Base-by-base conservation (phyloP, 176 grass and related monocot genomes). In the Dendrocalamus sinicus region DNA sequence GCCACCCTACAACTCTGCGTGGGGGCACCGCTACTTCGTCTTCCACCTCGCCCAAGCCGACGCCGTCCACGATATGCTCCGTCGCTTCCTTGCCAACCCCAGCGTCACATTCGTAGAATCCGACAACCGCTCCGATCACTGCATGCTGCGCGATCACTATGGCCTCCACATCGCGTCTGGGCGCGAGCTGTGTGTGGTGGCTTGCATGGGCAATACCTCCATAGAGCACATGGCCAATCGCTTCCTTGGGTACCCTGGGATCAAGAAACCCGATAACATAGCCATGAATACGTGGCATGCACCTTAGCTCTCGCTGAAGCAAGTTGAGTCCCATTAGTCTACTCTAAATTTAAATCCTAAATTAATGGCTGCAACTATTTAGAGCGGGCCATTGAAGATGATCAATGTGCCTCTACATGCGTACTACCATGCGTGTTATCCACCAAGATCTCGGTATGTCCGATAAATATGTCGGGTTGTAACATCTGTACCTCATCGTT, bases 1-100 rank as follows among this genome's bases (percentile, higher is more conserved):
- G 65, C 70, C 76, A 90, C 81, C 15, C 73, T 93, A 10, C 81
- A 93, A 66, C 81, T 93, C 82, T 93, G 77, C 85, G 69, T 54
- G 4, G 85, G 85, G 88, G 48, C 41, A 69, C 72, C 47, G 81
- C 24, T 83, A 81, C 79, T 81, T 91, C 35, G 53, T 93, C n/a
- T 88, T 88, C 75, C 88, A 91, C 39, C 67, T 93, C 53, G 51
- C 59, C n/a, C 72, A 22, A 1, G 73, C 73, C 81, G 15, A 13
- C 61, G 19, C 37, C 55, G 22, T 82, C 28, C 76, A 66, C 15
- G 7, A 13, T 32, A 30, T 0, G 52, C 71, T 88, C 64, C 57
- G 12, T 47, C 57, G 48, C 11, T 82, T 90, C 51, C 70, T 93
- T 54, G 72, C 70, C 83, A 77, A 93, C 74, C 19, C 51, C 8